Conservation (phyloP, 2,329 filamentous ascomycete genomes). For the Cercospora nicotianae region DNA sequence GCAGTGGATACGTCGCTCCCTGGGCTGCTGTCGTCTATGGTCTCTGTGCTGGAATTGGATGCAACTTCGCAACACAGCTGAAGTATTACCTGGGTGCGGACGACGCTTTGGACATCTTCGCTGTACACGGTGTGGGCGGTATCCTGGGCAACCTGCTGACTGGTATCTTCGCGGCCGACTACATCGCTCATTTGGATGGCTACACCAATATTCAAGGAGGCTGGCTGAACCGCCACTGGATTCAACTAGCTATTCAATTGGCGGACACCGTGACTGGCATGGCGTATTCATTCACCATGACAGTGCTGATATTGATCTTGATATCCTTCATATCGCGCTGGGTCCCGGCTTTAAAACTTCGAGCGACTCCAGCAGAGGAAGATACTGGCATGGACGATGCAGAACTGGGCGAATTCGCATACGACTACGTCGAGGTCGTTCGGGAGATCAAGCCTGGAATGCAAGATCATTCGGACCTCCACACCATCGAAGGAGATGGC, state of each 20-base stretch:
- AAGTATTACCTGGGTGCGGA: constrained; percentile 81
- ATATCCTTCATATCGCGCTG: constrained; percentile 71
- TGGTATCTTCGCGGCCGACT: constrained; percentile 79
- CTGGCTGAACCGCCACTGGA: constrained; percentile 81
- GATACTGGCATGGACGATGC: constrained; percentile 78
- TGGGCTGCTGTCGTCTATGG: constrained; percentile 84
- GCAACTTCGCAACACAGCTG: constrained; percentile 88
- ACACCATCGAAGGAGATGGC: constrained; percentile 7
- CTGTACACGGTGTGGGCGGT: constrained; percentile 76
- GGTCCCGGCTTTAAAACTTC: constrained; percentile 72
- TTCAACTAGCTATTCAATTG: constrained; percentile 80
- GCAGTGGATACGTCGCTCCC: constrained; percentile 78
- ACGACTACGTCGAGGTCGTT: constrained; percentile 85
- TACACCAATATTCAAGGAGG: constrained; percentile 67
- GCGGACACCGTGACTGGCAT: constrained; percentile 77
- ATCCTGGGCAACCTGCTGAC: constrained; percentile 77
- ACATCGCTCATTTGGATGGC: constrained; percentile 79
- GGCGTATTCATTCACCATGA: constrained; percentile 74
- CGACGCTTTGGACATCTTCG: constrained; percentile 86
- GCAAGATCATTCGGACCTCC: constrained; percentile 10
- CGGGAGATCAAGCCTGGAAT: constrained; percentile 58
- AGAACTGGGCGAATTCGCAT: constrained; percentile 95
- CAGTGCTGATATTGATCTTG: constrained; percentile 67
- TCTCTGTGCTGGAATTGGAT: constrained; percentile 70
- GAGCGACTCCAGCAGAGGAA: constrained; percentile 74